A percentile compares a stretch with the other conserved stretches of the same genome.
Evolutionary conservation across 805 yeast species (phyloP).

Genomic region (Lachancea dasiensis): DNA sequence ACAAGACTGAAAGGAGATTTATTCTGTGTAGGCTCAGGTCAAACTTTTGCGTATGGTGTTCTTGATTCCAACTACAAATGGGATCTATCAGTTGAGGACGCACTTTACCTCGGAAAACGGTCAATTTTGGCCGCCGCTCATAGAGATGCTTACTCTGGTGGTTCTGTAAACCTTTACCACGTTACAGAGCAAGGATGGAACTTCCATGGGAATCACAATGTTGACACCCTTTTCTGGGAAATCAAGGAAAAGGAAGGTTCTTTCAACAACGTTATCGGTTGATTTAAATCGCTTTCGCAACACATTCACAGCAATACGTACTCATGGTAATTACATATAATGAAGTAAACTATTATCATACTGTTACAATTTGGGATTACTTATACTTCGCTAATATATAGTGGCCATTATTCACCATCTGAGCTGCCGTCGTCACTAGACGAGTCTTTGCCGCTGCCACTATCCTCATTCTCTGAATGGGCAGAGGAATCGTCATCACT

Average conservation of each 20-base stretch:
- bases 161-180: slow-evolving; percentile 88
- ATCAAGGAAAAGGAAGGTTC: slow-evolving; percentile 83
- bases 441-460: slow-evolving; percentile 7
- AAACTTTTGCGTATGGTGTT: slow-evolving; percentile 98
- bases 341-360: slow-evolving; percentile 8
- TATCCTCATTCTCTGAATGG: slow-evolving; percentile 10
- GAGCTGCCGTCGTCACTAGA: slow-evolving; percentile 6
- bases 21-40: slow-evolving; percentile 98
- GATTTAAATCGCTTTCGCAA: slow-evolving; percentile 5
- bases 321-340: neutral
- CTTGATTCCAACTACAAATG: slow-evolving; percentile 86
- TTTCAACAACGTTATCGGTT: slow-evolving; percentile 52
- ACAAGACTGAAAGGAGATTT: slow-evolving; percentile 90
- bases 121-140: slow-evolving; percentile 96
- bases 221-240: slow-evolving; percentile 87
- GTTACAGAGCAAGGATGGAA: slow-evolving; percentile 93
- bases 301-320: neutral
- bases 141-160: slow-evolving; percentile 98
- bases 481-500: slow-evolving; percentile 12
- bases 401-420: slow-evolving; percentile 8
- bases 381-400: neutral
- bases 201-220: slow-evolving; percentile 92
- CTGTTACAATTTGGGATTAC: slow-evolving; percentile 2
- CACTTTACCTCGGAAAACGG: slow-evolving; percentile 88
- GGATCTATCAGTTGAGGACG: slow-evolving; percentile 91